A percentile compares a stretch with the other conserved stretches of the same genome.
phyloP scores from a whole-genome alignment of 228 moss, liverwort and hornwort genomes.

The Sphagnum fallax region DNA sequence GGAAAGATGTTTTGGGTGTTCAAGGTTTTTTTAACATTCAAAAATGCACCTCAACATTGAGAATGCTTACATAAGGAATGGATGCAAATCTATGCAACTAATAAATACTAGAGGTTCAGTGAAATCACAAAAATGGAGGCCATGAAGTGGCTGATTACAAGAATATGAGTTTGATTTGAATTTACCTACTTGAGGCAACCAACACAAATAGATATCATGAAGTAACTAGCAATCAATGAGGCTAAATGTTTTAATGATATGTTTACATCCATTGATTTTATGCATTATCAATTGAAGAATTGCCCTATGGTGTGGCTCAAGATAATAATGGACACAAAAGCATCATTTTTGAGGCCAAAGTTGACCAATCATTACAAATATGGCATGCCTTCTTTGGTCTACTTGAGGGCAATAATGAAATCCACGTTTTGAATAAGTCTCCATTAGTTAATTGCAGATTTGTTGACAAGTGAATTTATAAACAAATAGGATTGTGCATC shows the following conservation, averaged over 20 bases:
- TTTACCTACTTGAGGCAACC: background rate
- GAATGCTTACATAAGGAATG: background rate
- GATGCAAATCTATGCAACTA: background rate
- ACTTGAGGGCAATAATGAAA: slow-evolving; percentile 4
- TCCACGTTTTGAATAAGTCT: slow-evolving; percentile 4
- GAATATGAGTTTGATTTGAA: background rate
- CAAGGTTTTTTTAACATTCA: background rate
- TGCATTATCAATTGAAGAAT: slow-evolving; percentile 7
- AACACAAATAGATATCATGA: background rate
- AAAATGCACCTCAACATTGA: background rate
- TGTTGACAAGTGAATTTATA: background rate
- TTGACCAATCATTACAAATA: slow-evolving; percentile 1
- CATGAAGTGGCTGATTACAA: background rate
- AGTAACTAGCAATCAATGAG: background rate
- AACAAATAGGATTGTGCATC: background rate
- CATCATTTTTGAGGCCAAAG: slow-evolving; percentile 3
- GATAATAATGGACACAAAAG: background rate
- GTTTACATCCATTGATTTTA: slow-evolving; percentile 4
- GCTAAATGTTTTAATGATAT: background rate
- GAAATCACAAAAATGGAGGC: background rate
- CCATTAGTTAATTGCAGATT: background rate
- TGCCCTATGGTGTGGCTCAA: background rate
- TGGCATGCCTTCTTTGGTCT: slow-evolving; percentile 9
- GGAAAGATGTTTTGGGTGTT: background rate
- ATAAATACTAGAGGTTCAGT: background rate